Conservation (phyloP, 1,139 yeast species). For the Candida sp. region DNA sequence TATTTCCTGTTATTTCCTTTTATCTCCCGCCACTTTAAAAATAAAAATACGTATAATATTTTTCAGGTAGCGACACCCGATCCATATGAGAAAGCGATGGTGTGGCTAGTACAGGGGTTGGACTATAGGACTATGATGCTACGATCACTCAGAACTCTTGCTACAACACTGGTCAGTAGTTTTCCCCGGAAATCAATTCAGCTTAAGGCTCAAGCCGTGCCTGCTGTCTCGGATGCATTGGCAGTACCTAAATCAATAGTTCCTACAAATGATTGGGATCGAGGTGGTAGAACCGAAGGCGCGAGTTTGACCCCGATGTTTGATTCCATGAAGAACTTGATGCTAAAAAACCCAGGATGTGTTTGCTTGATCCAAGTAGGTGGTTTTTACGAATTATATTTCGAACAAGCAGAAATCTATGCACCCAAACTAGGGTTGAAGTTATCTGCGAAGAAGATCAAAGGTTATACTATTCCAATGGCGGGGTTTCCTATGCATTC, state of each 20-base stretch:
- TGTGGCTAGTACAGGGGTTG: too few relatives aligned
- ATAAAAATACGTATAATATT: too few relatives aligned
- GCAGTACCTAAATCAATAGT: not conserved
- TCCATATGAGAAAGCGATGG: not conserved
- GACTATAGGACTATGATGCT: not conserved
- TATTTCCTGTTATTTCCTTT: too few relatives aligned
- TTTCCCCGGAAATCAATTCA: not conserved
- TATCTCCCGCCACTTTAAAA: too few relatives aligned
- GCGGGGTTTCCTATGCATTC: slow-evolving; percentile 86
- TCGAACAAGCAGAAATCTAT: slow-evolving; percentile 76
- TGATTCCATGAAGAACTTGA: slow-evolving; percentile 29
- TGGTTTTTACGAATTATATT: slow-evolving; percentile 84
- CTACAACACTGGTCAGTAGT: not conserved
- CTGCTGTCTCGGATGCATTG: not conserved
- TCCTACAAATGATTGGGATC: slow-evolving; percentile 27
- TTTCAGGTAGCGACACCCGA: too few relatives aligned
- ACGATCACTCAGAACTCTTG: not conserved
- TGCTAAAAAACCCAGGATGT: slow-evolving; percentile 50
- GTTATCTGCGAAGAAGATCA: slow-evolving; percentile 40
- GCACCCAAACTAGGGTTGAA: slow-evolving; percentile 69
- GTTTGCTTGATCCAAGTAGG: slow-evolving; percentile 88
- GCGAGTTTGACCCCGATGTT: slow-evolving; percentile 34
- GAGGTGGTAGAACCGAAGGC: slow-evolving; percentile 36
- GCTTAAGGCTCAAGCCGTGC: not conserved
- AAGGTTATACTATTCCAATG: slow-evolving; percentile 62